A percentile compares a stretch with the other conserved stretches of the same genome.
Conservation (phyloP, 2,329 filamentous ascomycete species). For the Penicillium sp. region DNA sequence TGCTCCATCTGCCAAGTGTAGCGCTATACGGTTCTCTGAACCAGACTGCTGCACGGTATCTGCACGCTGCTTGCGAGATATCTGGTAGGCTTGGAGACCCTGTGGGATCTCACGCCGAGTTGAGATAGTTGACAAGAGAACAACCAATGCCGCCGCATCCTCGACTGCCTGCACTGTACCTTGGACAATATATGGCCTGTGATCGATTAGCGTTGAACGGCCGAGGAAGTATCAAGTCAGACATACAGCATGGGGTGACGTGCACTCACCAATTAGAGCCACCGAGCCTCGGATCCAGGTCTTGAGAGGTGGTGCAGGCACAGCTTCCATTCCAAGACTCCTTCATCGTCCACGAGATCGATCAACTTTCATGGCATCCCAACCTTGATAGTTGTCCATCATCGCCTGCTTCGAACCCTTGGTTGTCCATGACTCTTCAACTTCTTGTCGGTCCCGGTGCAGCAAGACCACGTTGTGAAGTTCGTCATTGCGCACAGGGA, state of each 20-base stretch:
- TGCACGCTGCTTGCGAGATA: constrained; percentile 39
- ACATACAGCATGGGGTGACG: constrained; percentile 48
- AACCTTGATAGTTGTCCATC: constrained; percentile 60
- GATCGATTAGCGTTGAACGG: constrained; percentile 5
- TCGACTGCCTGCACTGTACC: constrained; percentile 49
- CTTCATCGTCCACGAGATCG: constrained; percentile 57
- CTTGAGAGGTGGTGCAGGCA: constrained; percentile 34
- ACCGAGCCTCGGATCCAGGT: constrained; percentile 38
- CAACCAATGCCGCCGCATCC: constrained; percentile 39
- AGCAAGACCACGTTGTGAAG: constrained; percentile 64
- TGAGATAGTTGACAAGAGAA: constrained; percentile 34
- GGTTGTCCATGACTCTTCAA: constrained; percentile 62
- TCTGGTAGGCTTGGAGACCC: constrained; percentile 39
- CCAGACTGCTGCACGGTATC: constrained; percentile 41
- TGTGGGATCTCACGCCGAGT: constrained; percentile 33
- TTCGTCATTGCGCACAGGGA: constrained; percentile 65
- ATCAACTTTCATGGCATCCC: constrained; percentile 60
- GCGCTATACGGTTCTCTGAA: constrained; percentile 34
- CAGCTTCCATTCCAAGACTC: constrained; percentile 41
- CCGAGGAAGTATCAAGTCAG: not conserved
- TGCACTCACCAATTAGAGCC: constrained; percentile 43
- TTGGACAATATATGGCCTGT: constrained; percentile 41
- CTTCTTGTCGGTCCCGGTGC: constrained; percentile 61
- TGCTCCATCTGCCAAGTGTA: constrained; percentile 41
- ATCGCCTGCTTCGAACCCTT: constrained; percentile 60